Evolutionary conservation across 2,329 filamentous ascomycete species (phyloP), one percentile per base, ranked within the genome.

Genomic region (Calonectria hawksworthii): DNA sequence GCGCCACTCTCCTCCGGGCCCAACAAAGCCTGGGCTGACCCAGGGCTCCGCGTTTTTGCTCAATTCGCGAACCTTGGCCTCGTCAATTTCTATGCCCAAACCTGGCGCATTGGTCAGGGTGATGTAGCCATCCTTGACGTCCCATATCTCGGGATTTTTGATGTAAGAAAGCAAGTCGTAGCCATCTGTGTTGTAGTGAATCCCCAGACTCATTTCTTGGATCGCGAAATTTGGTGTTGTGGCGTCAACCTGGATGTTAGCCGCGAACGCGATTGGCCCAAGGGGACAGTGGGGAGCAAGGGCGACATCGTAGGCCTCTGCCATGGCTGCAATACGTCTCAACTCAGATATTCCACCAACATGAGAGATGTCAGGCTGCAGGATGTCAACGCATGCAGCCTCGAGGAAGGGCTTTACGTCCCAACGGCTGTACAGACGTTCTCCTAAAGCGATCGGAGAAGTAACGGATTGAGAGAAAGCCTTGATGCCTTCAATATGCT

Each of bases 161-260:
- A 92, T 87, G 80, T 95, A 95, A 32, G 90, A 93, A 16, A 90
- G 90, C 70, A 94, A 85, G 81, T 95, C 93, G 78, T 92, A 88
- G 2, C 91, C 88, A 1, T 90, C 92, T 0, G 88, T 90, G 78
- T 96, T 96, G 81, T 96, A 96, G 82, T 96, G 94, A 78, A 96
- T 96, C 0, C 94, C 94, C 36, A 95, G 81, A 68, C 92, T 93
- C 94, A 95, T 95, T 83, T 96, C 94, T 80, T 94, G 92, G 38
- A 96, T 95, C 0, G 89, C 90, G 81, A 94, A 95, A 83, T 93
- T 95, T 26, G 88, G 89, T 26, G 86, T 91, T 13, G 85, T 86
- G 26, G 90, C 87, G 30, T 91, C 92, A 1, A 95, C 90, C 76
- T 95, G 94, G 51, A 95, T 87, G 70, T 89, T 92, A 0, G 94